Conservation (phyloP, 495 filamentous ascomycete genomes). For the Penicillium nucicola region DNA sequence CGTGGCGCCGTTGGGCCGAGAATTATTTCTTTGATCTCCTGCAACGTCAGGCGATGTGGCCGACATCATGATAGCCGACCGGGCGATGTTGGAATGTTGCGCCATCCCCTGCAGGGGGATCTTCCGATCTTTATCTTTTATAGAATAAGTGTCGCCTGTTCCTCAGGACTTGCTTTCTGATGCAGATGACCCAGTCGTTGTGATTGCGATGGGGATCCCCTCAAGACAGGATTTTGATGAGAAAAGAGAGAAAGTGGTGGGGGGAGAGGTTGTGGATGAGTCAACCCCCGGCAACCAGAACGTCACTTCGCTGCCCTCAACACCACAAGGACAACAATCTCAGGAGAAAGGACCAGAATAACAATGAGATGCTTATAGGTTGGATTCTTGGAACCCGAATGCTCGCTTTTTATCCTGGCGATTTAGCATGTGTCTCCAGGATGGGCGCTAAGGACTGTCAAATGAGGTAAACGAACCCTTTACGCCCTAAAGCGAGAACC, state of each 20-base stretch:
- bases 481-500: background rate
- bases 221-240: background rate
- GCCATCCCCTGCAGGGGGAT: slow-evolving; percentile 23
- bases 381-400: background rate
- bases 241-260: slow-evolving; percentile 1
- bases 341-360: background rate
- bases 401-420: background rate
- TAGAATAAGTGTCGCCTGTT: background rate
- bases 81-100: slow-evolving; percentile 56
- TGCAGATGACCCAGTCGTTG: too few relatives aligned
- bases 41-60: slow-evolving; percentile 31
- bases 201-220: too few relatives aligned
- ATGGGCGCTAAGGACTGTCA: background rate
- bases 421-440: background rate
- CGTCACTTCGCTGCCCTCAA: slow-evolving; percentile 9
- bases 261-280: slow-evolving; percentile 18
- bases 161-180: slow-evolving; percentile 1
- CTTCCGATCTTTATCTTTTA: background rate
- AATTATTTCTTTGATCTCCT: slow-evolving; percentile 21
- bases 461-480: background rate
- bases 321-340: background rate
- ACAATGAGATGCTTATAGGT: background rate
- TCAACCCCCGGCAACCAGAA: slow-evolving; percentile 16
- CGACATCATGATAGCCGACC: slow-evolving; percentile 56
- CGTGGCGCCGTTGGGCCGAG: slow-evolving; percentile 17